Evolutionary conservation across 2,329 filamentous ascomycete genomes (phyloP).

Genomic region (Teratosphaeriaceae sp.): DNA sequence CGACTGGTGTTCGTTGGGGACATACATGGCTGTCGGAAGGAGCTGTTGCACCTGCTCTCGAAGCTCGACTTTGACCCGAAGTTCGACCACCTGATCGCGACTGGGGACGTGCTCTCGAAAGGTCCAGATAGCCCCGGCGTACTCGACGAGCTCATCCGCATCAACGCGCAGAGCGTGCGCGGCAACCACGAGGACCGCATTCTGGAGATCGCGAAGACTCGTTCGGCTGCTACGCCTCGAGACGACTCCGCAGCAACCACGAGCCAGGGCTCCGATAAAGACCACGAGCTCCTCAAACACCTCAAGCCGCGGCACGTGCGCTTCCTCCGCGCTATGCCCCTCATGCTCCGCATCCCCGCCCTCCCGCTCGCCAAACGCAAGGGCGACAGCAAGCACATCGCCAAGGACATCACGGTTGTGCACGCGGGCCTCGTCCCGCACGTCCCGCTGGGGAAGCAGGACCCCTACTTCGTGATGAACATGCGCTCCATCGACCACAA

Average conservation of each 20-base stretch:
- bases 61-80: constrained; percentile 57
- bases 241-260: constrained; percentile 8
- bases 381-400: constrained; percentile 57
- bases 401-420: constrained; percentile 57
- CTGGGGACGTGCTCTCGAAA: constrained; percentile 77
- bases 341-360: constrained; percentile 30
- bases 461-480: constrained; percentile 82
- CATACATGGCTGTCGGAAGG: constrained; percentile 77
- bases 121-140: constrained; percentile 78
- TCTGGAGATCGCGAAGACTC: constrained; percentile 45
- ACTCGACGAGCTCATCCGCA: constrained; percentile 63
- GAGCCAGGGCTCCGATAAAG: constrained; percentile 22
- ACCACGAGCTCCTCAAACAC: constrained; percentile 20
- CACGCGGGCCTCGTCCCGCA: constrained; percentile 82
- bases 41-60: constrained; percentile 56
- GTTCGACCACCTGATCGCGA: constrained; percentile 67
- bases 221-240: too few relatives aligned
- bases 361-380: constrained; percentile 20
- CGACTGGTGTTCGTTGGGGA: constrained; percentile 81
- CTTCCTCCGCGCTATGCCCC: constrained; percentile 29
- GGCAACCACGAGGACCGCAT: constrained; percentile 91
- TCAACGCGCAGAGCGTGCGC: constrained; percentile 74
- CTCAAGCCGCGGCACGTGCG: constrained; percentile 25
- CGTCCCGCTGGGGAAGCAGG: constrained; percentile 60
- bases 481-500: constrained; percentile 72